Conservation (phyloP, 257 asterid species). For the Solanum acaule region DNA sequence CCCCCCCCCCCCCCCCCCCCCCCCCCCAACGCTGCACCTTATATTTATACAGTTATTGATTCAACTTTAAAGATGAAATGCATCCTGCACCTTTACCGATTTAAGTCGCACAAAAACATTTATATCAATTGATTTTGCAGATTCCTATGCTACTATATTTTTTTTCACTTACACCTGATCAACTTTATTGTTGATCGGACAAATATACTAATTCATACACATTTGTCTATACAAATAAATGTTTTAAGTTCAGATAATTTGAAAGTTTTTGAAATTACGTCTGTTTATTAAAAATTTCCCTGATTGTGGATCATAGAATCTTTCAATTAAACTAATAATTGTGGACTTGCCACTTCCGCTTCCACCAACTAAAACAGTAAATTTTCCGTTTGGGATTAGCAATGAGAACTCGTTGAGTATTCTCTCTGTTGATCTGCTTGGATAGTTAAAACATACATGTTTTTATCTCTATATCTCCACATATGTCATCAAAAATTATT, state of each 20-base stretch:
- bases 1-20: too few species aligned
- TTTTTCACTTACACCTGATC: too few species aligned
- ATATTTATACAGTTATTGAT: too few species aligned
- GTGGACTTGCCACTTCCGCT: conserved; percentile 86
- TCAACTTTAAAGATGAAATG: too few species aligned
- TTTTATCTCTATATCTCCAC: conserved; percentile 47
- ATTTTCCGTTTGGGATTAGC: conserved; percentile 41
- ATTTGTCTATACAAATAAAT: conserved; percentile 25
- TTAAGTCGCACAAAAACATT: too few species aligned
- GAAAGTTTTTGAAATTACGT: conserved; percentile 46
- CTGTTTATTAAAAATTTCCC: conserved; percentile 63
- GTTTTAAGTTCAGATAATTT: too few species aligned
- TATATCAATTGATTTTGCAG: too few species aligned
- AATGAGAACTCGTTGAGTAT: conserved; percentile 56
- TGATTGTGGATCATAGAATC: conserved; percentile 66
- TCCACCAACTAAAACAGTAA: conserved; percentile 69
- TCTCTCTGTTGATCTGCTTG: conserved; percentile 52
- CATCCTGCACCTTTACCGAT: too few species aligned
- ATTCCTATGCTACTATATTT: too few species aligned
- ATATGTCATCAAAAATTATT: conserved; percentile 30
- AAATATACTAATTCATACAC: not conserved
- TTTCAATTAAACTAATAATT: conserved; percentile 57
- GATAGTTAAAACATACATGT: conserved; percentile 52
- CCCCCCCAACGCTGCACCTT: too few species aligned
- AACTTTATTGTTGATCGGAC: too few species aligned